Conservation (phyloP, 805 yeast species). For the Sugiyamaella floridensis region DNA sequence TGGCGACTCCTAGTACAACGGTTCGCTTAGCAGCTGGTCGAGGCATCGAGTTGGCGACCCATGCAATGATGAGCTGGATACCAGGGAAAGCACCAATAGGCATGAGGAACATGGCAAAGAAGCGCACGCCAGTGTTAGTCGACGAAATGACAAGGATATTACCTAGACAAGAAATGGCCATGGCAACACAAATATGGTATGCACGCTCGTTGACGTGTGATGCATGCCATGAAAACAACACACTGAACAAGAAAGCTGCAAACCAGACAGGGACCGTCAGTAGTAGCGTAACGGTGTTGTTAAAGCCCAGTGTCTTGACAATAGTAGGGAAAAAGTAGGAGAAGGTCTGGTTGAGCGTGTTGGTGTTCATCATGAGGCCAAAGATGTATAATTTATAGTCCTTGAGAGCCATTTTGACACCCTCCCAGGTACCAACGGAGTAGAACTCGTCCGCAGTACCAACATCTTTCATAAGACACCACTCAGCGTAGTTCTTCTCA, state of each 20-base stretch:
- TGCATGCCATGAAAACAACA: constrained; percentile 38
- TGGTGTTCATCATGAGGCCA: constrained; percentile 21
- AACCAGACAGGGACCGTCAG: constrained; percentile 41
- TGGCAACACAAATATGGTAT: constrained; percentile 34
- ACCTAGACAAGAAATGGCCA: constrained; percentile 20
- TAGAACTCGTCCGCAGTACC: constrained; percentile 8
- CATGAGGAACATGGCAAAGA: constrained; percentile 49
- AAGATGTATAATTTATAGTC: constrained; percentile 22
- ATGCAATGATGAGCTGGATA: constrained; percentile 44
- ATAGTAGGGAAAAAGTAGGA: constrained; percentile 42
- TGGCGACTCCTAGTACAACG: constrained; percentile 48
- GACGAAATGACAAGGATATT: constrained; percentile 23
- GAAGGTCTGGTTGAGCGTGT: constrained; percentile 16
- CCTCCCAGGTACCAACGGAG: background rate
- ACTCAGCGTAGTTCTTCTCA: constrained; percentile 11
- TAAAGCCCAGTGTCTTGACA: constrained; percentile 39
- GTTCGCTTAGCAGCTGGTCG: constrained; percentile 55
- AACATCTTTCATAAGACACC: constrained; percentile 13
- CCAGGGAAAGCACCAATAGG: constrained; percentile 50
- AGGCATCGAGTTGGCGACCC: constrained; percentile 51
- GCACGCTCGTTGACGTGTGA: constrained; percentile 50
- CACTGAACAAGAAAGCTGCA: constrained; percentile 40
- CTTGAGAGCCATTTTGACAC: constrained; percentile 13
- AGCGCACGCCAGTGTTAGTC: constrained; percentile 48
- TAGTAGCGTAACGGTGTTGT: constrained; percentile 36